phyloP scores from a whole-genome alignment of 306 rosid species.

The Betula pendula region DNA sequence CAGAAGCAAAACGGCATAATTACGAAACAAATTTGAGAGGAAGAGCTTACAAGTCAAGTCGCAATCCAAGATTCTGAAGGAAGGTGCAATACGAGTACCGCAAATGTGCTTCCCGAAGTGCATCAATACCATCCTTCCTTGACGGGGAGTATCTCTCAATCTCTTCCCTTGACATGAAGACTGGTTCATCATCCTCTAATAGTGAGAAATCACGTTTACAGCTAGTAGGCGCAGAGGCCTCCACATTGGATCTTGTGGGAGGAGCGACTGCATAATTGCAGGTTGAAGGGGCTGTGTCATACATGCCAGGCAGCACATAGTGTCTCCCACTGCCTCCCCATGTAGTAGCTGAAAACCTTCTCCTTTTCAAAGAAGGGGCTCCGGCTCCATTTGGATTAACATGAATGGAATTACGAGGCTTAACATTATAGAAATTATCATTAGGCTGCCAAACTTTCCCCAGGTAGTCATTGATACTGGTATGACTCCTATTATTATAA shows the following conservation, averaged over 20 bases:
- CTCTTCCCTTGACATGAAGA: conserved; percentile 90
- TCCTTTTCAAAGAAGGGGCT: conserved; percentile 61
- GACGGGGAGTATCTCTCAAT: conserved; percentile 95
- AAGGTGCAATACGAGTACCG: conserved; percentile 93
- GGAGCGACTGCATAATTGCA: conserved; percentile 41
- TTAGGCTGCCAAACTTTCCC: conserved; percentile 38
- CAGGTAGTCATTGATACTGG: conserved; percentile 35
- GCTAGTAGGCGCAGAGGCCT: conserved; percentile 48
- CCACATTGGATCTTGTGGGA: conserved; percentile 46
- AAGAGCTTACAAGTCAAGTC: conserved; percentile 80
- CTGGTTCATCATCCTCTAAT: conserved; percentile 72
- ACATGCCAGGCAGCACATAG: conserved; percentile 43
- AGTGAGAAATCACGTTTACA: conserved; percentile 56
- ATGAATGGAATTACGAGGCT: conserved; percentile 37
- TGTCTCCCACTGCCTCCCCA: conserved; percentile 64
- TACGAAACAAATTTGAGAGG: background rate
- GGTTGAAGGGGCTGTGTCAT: conserved; percentile 39
- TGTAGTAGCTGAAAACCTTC: conserved; percentile 64
- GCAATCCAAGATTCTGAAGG: conserved; percentile 88
- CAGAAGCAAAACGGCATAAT: conserved; percentile 2
- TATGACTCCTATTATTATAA: conserved; percentile 37
- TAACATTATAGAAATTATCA: conserved; percentile 33
- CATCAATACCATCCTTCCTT: conserved; percentile 91
- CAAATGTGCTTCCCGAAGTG: conserved; percentile 75
- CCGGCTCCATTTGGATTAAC: conserved; percentile 34